Evolutionary conservation across 2,329 filamentous ascomycete species (phyloP), one percentile per base, ranked within the genome.

Genomic region (Claviceps purpurea): DNA sequence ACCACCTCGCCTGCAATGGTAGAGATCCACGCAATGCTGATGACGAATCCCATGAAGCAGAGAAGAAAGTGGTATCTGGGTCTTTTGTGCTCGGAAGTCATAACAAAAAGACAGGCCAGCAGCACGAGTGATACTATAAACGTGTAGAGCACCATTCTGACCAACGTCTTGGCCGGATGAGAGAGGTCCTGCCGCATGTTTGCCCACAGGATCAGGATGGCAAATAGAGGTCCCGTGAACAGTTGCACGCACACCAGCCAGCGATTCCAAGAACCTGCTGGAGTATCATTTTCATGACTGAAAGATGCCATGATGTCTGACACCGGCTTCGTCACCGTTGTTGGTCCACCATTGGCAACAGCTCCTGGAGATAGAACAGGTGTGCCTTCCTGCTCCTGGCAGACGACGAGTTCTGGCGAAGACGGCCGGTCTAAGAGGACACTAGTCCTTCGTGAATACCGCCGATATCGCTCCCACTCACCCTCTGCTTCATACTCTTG

Each of bases 1-100:
- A 98, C 93, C 5, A 98, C 93, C 71, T 98, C 91, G 39, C 89
- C 88, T 2, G 93, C 91, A 59, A 98, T 89, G 1, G 89, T 93
- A 41, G 89, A 93, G 60, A 97, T 96, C 93, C 94, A 98, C 24
- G 88, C 86, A 53, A 97, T 93, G 56, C 86, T 83, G 54, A 97
- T 94, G 8, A 85, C 73, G 63, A 98, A 98, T 6, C 94, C 93
- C 39, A 94, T 72, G 61, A 95, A 88, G 63, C 89, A 95, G 46
- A 97, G 75, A 24, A 91, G 63, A 48, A 84, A 84, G 54, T 90
- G 85, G 66, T 87, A 87, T 56, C 76, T 80, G 0, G 87, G 85
- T 34, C 84, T 82, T 38, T 75, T 77, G 49, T 79, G 73, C 7
- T 84, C 75, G 0, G 77, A 79, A 0, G 90, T 94, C 20, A 82